Evolutionary conservation across 2,329 filamentous ascomycete species (phyloP), one percentile per base, ranked within the genome.

Genomic region (Diaporthe longicolla): DNA sequence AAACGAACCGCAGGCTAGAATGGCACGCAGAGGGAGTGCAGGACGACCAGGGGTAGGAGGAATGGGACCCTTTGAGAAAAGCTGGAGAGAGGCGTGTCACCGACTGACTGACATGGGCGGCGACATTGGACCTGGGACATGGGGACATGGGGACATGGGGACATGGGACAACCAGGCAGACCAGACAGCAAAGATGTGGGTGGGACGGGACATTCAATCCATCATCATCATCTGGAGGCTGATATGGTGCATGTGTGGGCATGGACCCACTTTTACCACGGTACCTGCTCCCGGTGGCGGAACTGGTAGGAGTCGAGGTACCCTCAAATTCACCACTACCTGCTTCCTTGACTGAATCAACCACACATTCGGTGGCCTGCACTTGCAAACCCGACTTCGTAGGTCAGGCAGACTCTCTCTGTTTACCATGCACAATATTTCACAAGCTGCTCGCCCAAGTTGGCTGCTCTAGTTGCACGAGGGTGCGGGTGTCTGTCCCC

Each of bases 171-270:
- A 11, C 63, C 45, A 50, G 61, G 21, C 61, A 37, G 61, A n/a
- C 45, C 61, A 26, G 61, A 43, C 58, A 45, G 26, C n/a, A 52
- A 52, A 68, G 63, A 68, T 29, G 37, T 68, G 63, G 63, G 63
- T 68, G 63, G 63, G 63, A 68, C 45, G 63, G 63, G 63, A 68
- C 63, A n/a, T 68, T 68, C 63, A 68, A 68, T 66, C 61, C 63
- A 68, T 68, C 63, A 68, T 52, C 63, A 66, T 68, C 63, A 54
- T 54, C 32, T 68, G 63, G 63, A 68, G 63, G 63, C 63, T 68
- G 63, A 68, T 68, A 68, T 68, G 63, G 63, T 66, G 61, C 45
- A 52, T 52, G 45, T 37, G 45, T 66, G 63, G 35, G 63, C 63
- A 66, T 21, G 63, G 63, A 9, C 32, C 63, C 63, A 50, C 63